Evolutionary conservation across 768 basidiomycete genomes (phyloP), one percentile per base, ranked within the genome.

Genomic region (Suillus bovinus): DNA sequence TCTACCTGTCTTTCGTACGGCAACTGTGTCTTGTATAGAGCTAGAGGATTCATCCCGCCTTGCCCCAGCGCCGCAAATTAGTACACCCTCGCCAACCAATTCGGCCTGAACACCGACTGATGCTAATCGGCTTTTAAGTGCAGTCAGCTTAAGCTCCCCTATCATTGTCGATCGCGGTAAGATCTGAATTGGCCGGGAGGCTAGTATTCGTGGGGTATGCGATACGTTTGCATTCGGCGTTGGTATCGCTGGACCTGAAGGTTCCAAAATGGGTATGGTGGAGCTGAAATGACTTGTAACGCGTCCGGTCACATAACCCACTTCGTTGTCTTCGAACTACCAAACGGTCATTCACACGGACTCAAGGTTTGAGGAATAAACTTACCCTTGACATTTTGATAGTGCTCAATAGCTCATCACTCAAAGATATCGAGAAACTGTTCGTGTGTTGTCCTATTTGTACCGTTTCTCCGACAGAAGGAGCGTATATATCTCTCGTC

Each of bases 311-410:
- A 99, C 87, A 73, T 89, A 96, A 20, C 93, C 94, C 50, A 99
- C 91, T 75, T 99, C 95, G 69, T 95, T 99, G 73, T 98, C 96
- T 70, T 99, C 97, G 71, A 97, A 98, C 95, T 98, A 47, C 41
- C 24, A 64, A 39, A 60, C 27, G 53, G 13, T 52, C 36, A 52
- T 34, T 34, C 16, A 52, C 11, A 64, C 52, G 53, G 53, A 63
- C 41, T 59, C 17, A 31, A 31, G 24, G 47, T 31, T 31, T 33
- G 29, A 20, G 17, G 10, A 27, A 55, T 36, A 41, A 36, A 20
- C 46, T 64, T 74, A 96, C 95, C 74, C 89, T 83, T 13, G 96
- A 96, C 86, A 95, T 89, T 71, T 86, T 87, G 66, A 97, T 75
- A 2, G 87, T 84, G 6, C 82, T 84, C 63, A 98, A 79, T 44